Percentiles rank a stretch among this genome's conserved stretches.
Conservation (phyloP, 352 stramenopile genomes). For the Phytophthora vignae region DNA sequence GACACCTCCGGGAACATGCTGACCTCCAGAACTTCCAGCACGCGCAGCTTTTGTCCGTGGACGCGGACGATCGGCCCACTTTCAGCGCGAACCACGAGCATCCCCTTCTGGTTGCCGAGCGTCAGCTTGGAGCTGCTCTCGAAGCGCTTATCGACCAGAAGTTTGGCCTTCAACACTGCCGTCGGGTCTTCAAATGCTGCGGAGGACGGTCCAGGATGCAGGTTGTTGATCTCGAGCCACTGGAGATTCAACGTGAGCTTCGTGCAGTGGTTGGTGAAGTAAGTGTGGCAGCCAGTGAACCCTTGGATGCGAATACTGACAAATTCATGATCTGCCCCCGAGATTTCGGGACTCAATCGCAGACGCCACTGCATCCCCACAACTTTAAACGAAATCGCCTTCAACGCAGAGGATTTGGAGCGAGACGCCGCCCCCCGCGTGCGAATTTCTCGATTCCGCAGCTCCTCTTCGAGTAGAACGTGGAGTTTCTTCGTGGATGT, state of each 20-base stretch:
- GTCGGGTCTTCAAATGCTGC: conserved; percentile 81
- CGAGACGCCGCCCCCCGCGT: conserved; percentile 46
- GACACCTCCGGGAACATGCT: conserved; percentile 85
- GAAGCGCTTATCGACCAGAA: conserved; percentile 69
- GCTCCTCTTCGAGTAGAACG: conserved; percentile 70
- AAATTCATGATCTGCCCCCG: conserved; percentile 74
- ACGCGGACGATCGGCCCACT: conserved; percentile 73
- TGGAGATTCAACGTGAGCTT: conserved; percentile 82
- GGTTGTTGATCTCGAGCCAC: conserved; percentile 86
- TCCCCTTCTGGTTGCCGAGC: conserved; percentile 65
- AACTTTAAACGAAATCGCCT: conserved; percentile 76
- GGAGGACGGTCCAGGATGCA: conserved; percentile 75
- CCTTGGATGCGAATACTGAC: conserved; percentile 72
- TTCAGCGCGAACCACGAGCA: conserved; percentile 79
- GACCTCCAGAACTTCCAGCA: conserved; percentile 81
- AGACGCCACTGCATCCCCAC: conserved; percentile 65
- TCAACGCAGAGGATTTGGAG: conserved; percentile 43
- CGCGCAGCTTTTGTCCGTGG: conserved; percentile 71
- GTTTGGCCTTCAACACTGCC: conserved; percentile 72
- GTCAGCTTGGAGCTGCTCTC: conserved; percentile 41
- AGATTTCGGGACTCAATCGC: conserved; percentile 64
- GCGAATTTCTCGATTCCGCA: conserved; percentile 67
- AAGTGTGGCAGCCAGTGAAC: conserved; percentile 71
- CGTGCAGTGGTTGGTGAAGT: conserved; percentile 73
- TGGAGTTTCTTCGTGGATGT: conserved; percentile 66